Percentiles rank a stretch among this genome's conserved stretches.
Conservation (phyloP, 805 yeast species). For the Candida ulmi region DNA sequence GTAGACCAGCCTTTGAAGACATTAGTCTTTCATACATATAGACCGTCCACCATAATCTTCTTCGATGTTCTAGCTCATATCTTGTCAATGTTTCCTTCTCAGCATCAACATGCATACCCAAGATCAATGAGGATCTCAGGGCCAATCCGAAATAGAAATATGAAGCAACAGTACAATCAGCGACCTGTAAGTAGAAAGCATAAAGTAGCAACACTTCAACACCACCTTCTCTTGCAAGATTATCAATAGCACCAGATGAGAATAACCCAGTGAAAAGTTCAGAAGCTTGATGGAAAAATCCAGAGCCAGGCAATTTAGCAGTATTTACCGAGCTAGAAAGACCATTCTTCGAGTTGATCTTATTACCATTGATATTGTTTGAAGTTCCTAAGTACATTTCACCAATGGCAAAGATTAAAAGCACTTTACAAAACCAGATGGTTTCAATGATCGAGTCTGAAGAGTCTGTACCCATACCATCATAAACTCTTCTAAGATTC, state of each 20-base stretch:
- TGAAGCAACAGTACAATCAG: conserved; percentile 78
- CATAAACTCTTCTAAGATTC: conserved; percentile 57
- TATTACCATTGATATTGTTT: conserved; percentile 49
- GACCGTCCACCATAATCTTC: conserved; percentile 83
- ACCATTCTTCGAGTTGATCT: conserved; percentile 8
- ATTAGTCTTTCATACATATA: conserved; percentile 81
- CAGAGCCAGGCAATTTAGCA: conserved; percentile 68
- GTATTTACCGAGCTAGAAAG: conserved; percentile 10
- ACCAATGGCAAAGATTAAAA: conserved; percentile 71
- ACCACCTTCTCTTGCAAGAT: conserved; percentile 74
- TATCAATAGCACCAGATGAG: conserved; percentile 76
- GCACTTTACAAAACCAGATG: conserved; percentile 74
- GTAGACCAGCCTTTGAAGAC: conserved; percentile 77
- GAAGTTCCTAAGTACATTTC: conserved; percentile 81
- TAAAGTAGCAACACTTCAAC: conserved; percentile 68
- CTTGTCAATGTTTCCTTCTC: conserved; percentile 61
- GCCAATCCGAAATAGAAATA: conserved; percentile 79
- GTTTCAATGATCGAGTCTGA: conserved; percentile 61
- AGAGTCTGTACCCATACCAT: conserved; percentile 30
- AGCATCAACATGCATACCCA: conserved; percentile 81
- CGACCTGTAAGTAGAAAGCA: conserved; percentile 78
- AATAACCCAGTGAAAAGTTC: conserved; percentile 71
- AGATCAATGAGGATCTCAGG: conserved; percentile 59
- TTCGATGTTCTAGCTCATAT: conserved; percentile 74
- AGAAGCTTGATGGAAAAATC: conserved; percentile 75